Conservation (phyloP, 2,329 filamentous ascomycete species). For the Chaetothyriales sp. region DNA sequence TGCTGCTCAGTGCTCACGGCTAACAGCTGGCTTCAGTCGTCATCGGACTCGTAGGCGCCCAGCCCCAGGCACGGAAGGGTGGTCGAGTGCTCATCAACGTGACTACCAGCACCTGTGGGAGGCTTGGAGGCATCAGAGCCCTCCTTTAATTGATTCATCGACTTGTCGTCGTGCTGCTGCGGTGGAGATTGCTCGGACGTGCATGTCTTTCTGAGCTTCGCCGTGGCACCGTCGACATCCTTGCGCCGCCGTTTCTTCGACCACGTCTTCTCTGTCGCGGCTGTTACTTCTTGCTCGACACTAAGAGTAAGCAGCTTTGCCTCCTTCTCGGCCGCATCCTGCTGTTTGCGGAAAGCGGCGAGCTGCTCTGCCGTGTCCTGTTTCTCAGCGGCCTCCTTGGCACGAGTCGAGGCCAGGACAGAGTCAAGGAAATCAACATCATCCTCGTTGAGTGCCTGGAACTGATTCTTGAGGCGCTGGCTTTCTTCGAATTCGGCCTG, state of each 20-base stretch:
- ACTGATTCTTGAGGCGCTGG: constrained; percentile 37
- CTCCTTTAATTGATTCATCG: not conserved
- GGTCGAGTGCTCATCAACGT: not conserved
- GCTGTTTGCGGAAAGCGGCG: constrained; percentile 44
- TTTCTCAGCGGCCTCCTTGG: constrained; percentile 42
- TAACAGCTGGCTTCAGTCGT: not conserved
- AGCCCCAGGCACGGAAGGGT: not conserved
- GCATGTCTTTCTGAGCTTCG: constrained; percentile 5
- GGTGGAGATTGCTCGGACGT: not conserved
- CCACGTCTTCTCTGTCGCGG: constrained; percentile 16
- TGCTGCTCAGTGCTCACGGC: not conserved
- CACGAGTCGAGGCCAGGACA: constrained; percentile 42
- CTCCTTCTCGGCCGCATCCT: constrained; percentile 44
- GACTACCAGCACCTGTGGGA: not conserved
- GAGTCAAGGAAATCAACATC: constrained; percentile 42
- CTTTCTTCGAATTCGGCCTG: constrained; percentile 41
- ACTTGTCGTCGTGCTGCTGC: not conserved
- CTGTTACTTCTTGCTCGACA: constrained; percentile 20
- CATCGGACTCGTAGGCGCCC: not conserved
- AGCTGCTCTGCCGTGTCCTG: constrained; percentile 47
- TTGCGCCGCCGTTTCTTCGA: not conserved
- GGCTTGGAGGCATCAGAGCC: not conserved
- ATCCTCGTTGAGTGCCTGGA: constrained; percentile 38
- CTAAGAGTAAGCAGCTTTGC: constrained; percentile 15
- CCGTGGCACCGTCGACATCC: not conserved